Base-by-base conservation (phyloP, 2,329 filamentous ascomycete genomes). In the Diplodia corticola region DNA sequence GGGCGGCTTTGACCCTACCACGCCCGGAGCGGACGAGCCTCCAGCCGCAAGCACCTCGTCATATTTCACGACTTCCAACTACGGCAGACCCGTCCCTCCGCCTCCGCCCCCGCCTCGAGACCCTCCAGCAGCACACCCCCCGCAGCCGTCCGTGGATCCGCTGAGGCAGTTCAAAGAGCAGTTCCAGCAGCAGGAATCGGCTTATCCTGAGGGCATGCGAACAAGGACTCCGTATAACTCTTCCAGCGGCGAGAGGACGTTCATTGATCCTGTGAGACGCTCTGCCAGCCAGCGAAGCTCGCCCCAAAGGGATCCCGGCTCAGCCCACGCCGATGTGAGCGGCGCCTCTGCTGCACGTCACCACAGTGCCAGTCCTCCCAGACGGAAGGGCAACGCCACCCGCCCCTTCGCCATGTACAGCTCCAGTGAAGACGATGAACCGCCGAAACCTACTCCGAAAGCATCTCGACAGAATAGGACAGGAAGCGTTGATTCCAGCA, bases 1-100 rank as follows among this genome's bases (percentile, higher is more conserved):
- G 72, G 78, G 80, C 51, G 86, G 85, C 4, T 89, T 88, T 71
- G 84, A 86, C 65, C 85, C 86, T 22, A 81, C 81, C n/a, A 81
- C 80, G 6, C 80, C 85, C 35, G 85, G 83, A n/a, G 84, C 81
- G 40, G 86, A 88, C 71, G 86, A 88, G 70, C 81, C 84, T 40
- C 84, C 84, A 73, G 85, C 85, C 24, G 69, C 70, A 30, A 81
- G 81, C 67, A 83, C 82, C 13, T 82, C 83, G 2, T 81, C 84
- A n/a, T 84, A 84, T 70, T 76, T 74, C 22, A 80, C 71, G 70
- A 26, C 73, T 76, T 61, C 57, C 28, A 61, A 61, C 44, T 70
- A 71, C 49, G 48, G 51, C 5, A 49, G 59, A 20, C 50, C 65
- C 12, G 61, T 67, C 5, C 59, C 65, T 80, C 79, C 28, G 73